Conservation (phyloP, 2,329 filamentous ascomycete species). For the Alternaria novae-zelandiae region DNA sequence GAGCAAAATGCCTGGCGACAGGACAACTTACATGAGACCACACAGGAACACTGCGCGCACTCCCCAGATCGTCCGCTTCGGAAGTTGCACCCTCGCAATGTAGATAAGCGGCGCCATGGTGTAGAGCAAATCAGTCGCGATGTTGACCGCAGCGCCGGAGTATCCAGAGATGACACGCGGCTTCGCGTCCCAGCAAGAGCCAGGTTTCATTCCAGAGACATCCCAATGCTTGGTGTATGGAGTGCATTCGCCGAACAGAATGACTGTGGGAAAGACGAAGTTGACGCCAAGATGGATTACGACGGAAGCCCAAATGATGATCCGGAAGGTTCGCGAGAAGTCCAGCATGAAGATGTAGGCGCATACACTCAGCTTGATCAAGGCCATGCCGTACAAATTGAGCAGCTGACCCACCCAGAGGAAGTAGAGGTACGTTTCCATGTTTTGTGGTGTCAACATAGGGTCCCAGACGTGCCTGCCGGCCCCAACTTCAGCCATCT, state of each 20-base stretch:
- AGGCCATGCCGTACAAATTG: slow-evolving; percentile 36
- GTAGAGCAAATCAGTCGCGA: slow-evolving; percentile 33
- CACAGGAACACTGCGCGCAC: slow-evolving; percentile 35
- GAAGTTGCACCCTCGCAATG: slow-evolving; percentile 30
- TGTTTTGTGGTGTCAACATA: slow-evolving; percentile 22
- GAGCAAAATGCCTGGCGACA: rapidly evolving
- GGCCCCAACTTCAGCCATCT: slow-evolving; percentile 23
- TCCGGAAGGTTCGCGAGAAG: slow-evolving; percentile 28
- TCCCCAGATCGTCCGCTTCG: slow-evolving; percentile 34
- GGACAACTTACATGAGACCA: slow-evolving; percentile 28
- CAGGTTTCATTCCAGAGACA: slow-evolving; percentile 22
- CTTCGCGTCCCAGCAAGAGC: slow-evolving; percentile 29
- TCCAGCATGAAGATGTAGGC: slow-evolving; percentile 36
- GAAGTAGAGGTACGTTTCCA: slow-evolving; percentile 23
- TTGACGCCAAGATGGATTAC: slow-evolving; percentile 29
- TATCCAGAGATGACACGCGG: slow-evolving; percentile 37
- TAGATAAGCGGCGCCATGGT: slow-evolving; percentile 33
- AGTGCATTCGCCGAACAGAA: slow-evolving; percentile 30
- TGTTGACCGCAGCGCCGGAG: slow-evolving; percentile 33
- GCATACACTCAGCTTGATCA: slow-evolving; percentile 37
- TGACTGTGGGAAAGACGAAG: slow-evolving; percentile 31
- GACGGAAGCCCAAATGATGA: slow-evolving; percentile 30
- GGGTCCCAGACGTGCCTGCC: slow-evolving; percentile 37
- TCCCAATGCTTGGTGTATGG: slow-evolving; percentile 35
- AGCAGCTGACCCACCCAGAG: slow-evolving; percentile 34